A percentile compares a stretch with the other conserved stretches of the same genome.
These are phyloP conservation scores for Didymosphaeria variabile DNA, from an alignment of 2,329 filamentous ascomycete genomes.

Conservation along the genomic window DNA sequence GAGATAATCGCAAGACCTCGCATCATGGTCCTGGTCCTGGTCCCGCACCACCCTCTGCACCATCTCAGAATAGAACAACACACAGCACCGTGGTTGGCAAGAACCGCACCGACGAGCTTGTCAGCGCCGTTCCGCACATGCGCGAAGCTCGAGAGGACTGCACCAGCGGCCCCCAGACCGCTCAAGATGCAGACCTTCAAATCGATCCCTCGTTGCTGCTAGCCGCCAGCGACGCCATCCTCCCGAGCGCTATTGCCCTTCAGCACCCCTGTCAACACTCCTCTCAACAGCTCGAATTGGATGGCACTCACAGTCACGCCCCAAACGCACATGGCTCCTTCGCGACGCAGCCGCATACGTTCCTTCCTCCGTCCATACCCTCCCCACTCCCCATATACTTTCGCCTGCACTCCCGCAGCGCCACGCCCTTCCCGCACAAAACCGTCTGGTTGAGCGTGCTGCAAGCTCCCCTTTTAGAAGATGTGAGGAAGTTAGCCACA, in stretches of 20 bases:
- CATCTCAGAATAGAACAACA: constrained; percentile 1
- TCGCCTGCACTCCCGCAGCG: constrained; percentile 72
- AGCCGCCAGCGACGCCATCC: constrained; percentile 61
- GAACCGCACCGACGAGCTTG: constrained; percentile 9
- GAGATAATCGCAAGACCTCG: constrained; percentile 54
- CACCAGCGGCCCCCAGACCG: constrained; percentile 10
- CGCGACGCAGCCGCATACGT: constrained; percentile 10
- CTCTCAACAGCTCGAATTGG: constrained; percentile 39
- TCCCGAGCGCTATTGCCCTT: constrained; percentile 23
- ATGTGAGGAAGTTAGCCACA: constrained; percentile 69
- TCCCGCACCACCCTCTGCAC: constrained; percentile 44
- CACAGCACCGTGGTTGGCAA: constrained; percentile 26
- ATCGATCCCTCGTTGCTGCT: constrained; percentile 71
- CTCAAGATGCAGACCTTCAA: constrained; percentile 63
- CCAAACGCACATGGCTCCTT: constrained; percentile 22
- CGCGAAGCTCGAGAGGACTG: constrained; percentile 15
- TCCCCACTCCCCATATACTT: constrained; percentile 70
- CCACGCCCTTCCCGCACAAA: constrained; percentile 58
- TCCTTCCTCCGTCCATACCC: background rate
- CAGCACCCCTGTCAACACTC: constrained; percentile 30
- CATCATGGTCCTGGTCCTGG: constrained; percentile 55
- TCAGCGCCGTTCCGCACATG: background rate
- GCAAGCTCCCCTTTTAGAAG: constrained; percentile 64
- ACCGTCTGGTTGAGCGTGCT: constrained; percentile 73
- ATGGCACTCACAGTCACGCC: constrained; percentile 19